phyloP scores from a whole-genome alignment of 2,329 filamentous ascomycete species.

The Botrytis fragariae region DNA sequence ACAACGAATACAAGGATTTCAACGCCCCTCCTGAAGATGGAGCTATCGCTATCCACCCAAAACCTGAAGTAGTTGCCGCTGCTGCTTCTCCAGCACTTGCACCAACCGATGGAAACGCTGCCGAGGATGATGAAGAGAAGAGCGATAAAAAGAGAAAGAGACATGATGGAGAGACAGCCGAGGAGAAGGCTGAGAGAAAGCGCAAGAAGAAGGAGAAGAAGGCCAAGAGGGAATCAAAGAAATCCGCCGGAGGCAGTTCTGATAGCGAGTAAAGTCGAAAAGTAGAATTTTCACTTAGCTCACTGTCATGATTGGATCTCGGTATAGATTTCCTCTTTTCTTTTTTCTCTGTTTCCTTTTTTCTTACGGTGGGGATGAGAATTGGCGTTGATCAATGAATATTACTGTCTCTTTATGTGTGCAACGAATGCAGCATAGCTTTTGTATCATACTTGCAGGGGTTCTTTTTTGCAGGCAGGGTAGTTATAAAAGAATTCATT shows the following conservation, averaged over 20 bases:
- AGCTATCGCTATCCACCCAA: slow-evolving; percentile 40
- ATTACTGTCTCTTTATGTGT: slow-evolving; percentile 6
- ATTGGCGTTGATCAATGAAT: slow-evolving; percentile 16
- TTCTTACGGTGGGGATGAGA: slow-evolving; percentile 11
- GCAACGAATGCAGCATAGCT: slow-evolving; percentile 14
- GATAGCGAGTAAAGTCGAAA: slow-evolving; percentile 47
- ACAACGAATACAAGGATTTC: slow-evolving; percentile 88
- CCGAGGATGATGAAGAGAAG: slow-evolving; percentile 54
- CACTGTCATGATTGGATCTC: not conserved
- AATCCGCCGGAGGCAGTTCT: slow-evolving; percentile 41
- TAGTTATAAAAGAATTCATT: slow-evolving; percentile 7
- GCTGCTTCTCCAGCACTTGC: slow-evolving; percentile 42
- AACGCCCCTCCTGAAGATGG: slow-evolving; percentile 50
- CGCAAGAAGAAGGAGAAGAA: slow-evolving; percentile 54
- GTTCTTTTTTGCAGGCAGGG: slow-evolving; percentile 14
- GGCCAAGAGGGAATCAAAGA: slow-evolving; percentile 50
- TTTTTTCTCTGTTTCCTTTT: slow-evolving; percentile 5
- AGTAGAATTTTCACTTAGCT: not conserved
- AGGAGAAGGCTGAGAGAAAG: slow-evolving; percentile 57
- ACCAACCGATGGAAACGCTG: slow-evolving; percentile 42
- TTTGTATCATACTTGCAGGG: slow-evolving; percentile 18
- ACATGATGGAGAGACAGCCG: slow-evolving; percentile 72
- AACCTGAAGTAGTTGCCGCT: slow-evolving; percentile 42
- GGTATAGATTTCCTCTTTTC: not conserved
- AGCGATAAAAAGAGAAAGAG: slow-evolving; percentile 75